phyloP scores from a whole-genome alignment of 2,329 filamentous ascomycete genomes.

The Fusarium pseudograminearum region DNA sequence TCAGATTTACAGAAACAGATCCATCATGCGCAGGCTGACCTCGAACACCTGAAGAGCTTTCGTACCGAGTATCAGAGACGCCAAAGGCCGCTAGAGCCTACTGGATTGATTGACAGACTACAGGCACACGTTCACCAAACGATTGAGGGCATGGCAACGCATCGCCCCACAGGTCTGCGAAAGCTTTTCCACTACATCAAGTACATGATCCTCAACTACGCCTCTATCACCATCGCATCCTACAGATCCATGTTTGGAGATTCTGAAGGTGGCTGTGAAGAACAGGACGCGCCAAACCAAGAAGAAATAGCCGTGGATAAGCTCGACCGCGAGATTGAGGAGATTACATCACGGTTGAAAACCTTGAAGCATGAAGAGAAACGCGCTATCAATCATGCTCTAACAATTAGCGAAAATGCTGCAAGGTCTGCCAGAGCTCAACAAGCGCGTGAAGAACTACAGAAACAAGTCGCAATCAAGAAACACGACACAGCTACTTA shows the following conservation, averaged over 20 bases:
- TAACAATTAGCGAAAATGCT: background rate
- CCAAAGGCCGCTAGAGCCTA: background rate
- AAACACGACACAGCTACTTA: constrained; percentile 9
- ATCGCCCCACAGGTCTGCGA: background rate
- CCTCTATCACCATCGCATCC: background rate
- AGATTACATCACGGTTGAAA: background rate
- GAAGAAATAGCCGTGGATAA: background rate
- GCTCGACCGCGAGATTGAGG: constrained; percentile 15
- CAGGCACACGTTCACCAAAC: constrained; percentile 4
- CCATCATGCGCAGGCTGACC: background rate
- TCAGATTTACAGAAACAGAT: constrained; percentile 10
- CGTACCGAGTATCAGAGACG: constrained; percentile 2
- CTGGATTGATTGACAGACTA: constrained; percentile 12
- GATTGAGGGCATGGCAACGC: background rate
- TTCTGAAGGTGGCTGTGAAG: background rate
- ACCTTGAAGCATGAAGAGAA: constrained; percentile 8
- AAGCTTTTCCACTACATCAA: constrained; percentile 8
- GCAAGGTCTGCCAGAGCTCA: background rate
- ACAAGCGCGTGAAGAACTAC: constrained; percentile 7
- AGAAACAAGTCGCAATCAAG: constrained; percentile 14
- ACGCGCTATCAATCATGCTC: background rate
- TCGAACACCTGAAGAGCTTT: background rate
- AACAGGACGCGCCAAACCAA: fast-evolving
- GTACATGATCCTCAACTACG: background rate
- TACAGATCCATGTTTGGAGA: background rate